Conservation (phyloP, 2,329 filamentous ascomycete genomes). For the Stachybotrys echinatus region DNA sequence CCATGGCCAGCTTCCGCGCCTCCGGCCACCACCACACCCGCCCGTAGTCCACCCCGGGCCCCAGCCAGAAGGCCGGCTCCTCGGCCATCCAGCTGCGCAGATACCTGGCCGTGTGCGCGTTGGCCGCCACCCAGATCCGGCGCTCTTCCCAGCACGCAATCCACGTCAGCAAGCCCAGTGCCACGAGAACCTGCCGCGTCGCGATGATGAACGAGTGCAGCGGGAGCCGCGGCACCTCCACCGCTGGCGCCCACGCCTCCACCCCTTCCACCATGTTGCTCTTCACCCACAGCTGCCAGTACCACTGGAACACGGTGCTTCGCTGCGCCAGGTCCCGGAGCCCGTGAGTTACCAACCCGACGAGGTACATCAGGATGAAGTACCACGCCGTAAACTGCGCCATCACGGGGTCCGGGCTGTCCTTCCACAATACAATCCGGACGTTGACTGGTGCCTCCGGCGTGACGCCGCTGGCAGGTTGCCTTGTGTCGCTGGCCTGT, state of each 20-base stretch:
- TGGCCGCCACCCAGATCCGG: conserved; percentile 22
- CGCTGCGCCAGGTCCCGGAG: neutral
- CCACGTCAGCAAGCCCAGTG: conserved; percentile 10
- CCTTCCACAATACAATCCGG: neutral
- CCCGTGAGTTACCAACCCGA: neutral
- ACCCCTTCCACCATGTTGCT: neutral
- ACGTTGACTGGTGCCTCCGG: too few relatives aligned
- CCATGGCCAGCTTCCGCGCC: neutral
- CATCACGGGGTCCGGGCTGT: neutral
- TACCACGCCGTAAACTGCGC: neutral
- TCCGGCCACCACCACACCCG: neutral
- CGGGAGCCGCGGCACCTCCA: neutral
- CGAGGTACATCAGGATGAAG: neutral
- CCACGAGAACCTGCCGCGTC: conserved; percentile 4
- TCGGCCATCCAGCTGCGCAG: conserved; percentile 13
- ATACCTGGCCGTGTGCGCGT: conserved; percentile 21
- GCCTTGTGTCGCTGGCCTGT: too few relatives aligned
- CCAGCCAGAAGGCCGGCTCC: conserved; percentile 2
- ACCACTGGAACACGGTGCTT: neutral
- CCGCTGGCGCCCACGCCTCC: neutral
- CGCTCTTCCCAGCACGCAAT: conserved; percentile 14
- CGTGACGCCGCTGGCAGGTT: too few relatives aligned
- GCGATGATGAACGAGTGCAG: neutral
- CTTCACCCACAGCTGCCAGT: neutral
- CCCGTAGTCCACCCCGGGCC: conserved; percentile 5